A percentile compares a stretch with the other conserved stretches of the same genome.
phyloP scores from a whole-genome alignment of 768 basidiomycete species.

The Paxillus involutus region DNA sequence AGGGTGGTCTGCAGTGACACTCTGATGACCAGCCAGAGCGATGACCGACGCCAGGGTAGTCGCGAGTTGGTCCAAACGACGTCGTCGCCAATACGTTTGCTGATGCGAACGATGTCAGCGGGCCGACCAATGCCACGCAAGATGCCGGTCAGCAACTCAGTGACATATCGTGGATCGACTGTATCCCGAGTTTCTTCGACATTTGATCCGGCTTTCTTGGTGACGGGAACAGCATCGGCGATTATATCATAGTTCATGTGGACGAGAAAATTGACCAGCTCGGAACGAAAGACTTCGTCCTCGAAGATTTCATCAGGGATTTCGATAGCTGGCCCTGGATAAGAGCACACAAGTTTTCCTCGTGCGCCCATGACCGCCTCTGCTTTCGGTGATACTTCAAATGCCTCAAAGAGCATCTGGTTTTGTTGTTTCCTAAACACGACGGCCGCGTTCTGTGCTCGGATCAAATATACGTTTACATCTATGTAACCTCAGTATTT shows the following conservation, averaged over 20 bases:
- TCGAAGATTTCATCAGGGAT: constrained; percentile 30
- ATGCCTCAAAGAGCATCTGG: constrained; percentile 39
- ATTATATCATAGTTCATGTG: constrained; percentile 31
- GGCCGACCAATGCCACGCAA: constrained; percentile 33
- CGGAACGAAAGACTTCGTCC: constrained; percentile 29
- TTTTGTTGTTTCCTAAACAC: constrained; percentile 30
- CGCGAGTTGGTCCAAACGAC: constrained; percentile 17
- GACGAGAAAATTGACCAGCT: constrained; percentile 39
- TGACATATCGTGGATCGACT: constrained; percentile 43
- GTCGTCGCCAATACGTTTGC: constrained; percentile 34
- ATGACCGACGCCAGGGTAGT: constrained; percentile 36
- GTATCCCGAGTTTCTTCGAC: constrained; percentile 22
- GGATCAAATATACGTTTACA: constrained; percentile 36
- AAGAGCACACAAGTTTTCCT: constrained; percentile 46
- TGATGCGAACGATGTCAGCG: constrained; percentile 21
- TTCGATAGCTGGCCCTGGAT: constrained; percentile 43
- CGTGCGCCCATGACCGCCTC: constrained; percentile 31
- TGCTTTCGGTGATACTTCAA: constrained; percentile 42
- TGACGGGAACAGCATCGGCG: constrained; percentile 30
- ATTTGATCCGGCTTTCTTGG: constrained; percentile 35
- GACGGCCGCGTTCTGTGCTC: constrained; percentile 49
- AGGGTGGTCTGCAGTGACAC: constrained; percentile 35
- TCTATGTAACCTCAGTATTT: constrained; percentile 25
- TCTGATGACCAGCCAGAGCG: constrained; percentile 37
- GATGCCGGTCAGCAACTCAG: constrained; percentile 45